Evolutionary conservation across 202 grass and related monocot genomes (phyloP).

Genomic region (Setaria viridis): DNA sequence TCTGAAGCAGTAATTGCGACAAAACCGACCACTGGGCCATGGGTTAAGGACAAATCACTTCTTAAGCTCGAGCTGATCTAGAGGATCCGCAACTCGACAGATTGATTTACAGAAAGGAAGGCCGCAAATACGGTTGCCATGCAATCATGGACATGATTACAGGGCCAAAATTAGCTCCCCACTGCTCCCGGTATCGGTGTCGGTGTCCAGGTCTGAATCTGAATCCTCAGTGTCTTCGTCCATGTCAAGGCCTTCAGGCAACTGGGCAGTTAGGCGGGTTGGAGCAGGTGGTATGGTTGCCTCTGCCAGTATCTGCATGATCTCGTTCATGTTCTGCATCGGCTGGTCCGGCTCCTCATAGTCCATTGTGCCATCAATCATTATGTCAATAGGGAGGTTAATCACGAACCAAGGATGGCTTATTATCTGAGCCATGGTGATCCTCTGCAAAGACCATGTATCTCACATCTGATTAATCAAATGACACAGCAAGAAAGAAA

Average conservation of each 20-base stretch:
- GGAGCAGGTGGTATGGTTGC: conserved; percentile 62
- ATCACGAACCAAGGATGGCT: conserved; percentile 77
- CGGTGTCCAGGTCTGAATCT: conserved; percentile 47
- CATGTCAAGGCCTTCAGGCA: conserved; percentile 55
- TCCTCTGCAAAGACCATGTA: conserved; percentile 63
- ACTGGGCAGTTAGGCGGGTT: conserved; percentile 46
- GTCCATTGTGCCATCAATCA: conserved; percentile 61
- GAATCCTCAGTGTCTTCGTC: conserved; percentile 67
- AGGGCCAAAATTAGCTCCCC: conserved; percentile 66
- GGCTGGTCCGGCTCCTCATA: conserved; percentile 79
- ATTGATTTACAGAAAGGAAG: conserved; percentile 24
- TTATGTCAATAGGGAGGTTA: conserved; percentile 75
- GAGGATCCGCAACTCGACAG: neutral
- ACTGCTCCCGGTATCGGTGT: conserved; percentile 58
- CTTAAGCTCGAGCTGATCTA: conserved; percentile 1
- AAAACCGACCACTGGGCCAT: neutral
- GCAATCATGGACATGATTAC: conserved; percentile 33
- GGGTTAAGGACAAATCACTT: neutral
- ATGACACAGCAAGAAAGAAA: neutral
- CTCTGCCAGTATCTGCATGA: conserved; percentile 85
- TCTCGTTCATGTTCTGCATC: conserved; percentile 73
- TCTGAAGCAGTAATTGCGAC: neutral
- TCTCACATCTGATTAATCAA: conserved; percentile 12
- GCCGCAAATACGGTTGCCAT: neutral
- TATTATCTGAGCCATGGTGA: conserved; percentile 77